Base-by-base conservation (phyloP, 2,329 filamentous ascomycete genomes). In the Acephala macrosclerotiorum region DNA sequence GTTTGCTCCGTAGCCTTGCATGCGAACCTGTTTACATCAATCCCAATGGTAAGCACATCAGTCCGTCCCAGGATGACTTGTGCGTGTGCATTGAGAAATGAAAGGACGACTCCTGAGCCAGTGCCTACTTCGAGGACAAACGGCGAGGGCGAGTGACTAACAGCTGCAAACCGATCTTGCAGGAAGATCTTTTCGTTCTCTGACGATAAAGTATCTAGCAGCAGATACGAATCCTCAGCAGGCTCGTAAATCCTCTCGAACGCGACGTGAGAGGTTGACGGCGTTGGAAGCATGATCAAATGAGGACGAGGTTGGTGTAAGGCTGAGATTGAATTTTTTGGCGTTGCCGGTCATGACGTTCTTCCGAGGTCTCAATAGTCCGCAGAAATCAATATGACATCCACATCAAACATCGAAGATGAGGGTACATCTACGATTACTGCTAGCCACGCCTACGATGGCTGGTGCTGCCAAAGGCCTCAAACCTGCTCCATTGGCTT, bases 231-330 rank as follows among this genome's bases (percentile, higher is more conserved):
- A 81, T 99, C 96, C 80, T 99, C 96, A 12, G 95, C 91, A 40
- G 96, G 96, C 76, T 97, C 94, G 80, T 99, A 99, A 72, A 98
- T 90, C 63, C 91, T 89, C 77, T 92, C 87, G 80, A 94, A 97
- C 62, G 91, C 87, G 66, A 98, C 92, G 80, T 99, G 96, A 25
- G 92, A 92, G 2, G 96, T 99, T 65, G 93, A 92, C 16, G 96
- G 96, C 0, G 96, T 99, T 11, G 95, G 94, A 33, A 99, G 87
- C 94, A 97, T 97, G 56, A 29, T 14, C 49, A 25, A 53, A 53
- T 33, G 49, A 53, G 49, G 33, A n/a, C 14, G 14, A 35, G 51
- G 20, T 68, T 56, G 61, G 35, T 65, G 58, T 58, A 69, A 67
- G 67, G 67, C 65, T 69, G 67, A 69, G 45, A 60, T 22, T 22